These are phyloP conservation scores for Galeopsis tetrahit DNA, from an alignment of 257 asterid species.

Conservation along the genomic window DNA sequence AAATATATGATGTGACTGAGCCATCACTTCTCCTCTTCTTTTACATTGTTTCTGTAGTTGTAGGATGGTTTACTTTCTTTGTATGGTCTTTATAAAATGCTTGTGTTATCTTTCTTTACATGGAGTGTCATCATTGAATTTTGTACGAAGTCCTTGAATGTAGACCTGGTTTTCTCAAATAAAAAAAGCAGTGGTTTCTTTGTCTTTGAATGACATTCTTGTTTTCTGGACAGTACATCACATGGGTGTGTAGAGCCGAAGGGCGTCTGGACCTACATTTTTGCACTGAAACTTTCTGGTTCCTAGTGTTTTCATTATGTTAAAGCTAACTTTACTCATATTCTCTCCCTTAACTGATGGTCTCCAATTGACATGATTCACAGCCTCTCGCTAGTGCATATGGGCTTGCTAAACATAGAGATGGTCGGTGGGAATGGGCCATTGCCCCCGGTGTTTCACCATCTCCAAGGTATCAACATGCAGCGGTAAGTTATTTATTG, in stretches of 20 bases:
- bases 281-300: constrained; percentile 17
- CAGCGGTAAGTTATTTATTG: constrained; percentile 67
- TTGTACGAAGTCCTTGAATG: background rate
- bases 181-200: constrained; percentile 18
- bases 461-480: constrained; percentile 96
- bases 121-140: constrained; percentile 1
- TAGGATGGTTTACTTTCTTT: constrained; percentile 3
- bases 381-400: constrained; percentile 97
- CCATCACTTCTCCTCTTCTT: constrained; percentile 19
- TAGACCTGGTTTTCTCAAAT: constrained; percentile 17
- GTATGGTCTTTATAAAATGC: background rate
- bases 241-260: constrained; percentile 9
- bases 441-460: constrained; percentile 99
- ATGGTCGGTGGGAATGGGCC: constrained; percentile 99
- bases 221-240: background rate
- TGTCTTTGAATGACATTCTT: background rate
- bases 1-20: background rate
- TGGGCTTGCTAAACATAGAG: constrained; percentile 99
- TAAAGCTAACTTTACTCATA: constrained; percentile 9
- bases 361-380: constrained; percentile 32
- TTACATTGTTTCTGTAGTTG: constrained; percentile 1
- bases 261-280: background rate
- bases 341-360: constrained; percentile 5
- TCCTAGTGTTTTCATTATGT: constrained; percentile 12
- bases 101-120: background rate